Evolutionary conservation across 208 protist genomes (phyloP).

Genomic region (Leishmania tarentolae): DNA sequence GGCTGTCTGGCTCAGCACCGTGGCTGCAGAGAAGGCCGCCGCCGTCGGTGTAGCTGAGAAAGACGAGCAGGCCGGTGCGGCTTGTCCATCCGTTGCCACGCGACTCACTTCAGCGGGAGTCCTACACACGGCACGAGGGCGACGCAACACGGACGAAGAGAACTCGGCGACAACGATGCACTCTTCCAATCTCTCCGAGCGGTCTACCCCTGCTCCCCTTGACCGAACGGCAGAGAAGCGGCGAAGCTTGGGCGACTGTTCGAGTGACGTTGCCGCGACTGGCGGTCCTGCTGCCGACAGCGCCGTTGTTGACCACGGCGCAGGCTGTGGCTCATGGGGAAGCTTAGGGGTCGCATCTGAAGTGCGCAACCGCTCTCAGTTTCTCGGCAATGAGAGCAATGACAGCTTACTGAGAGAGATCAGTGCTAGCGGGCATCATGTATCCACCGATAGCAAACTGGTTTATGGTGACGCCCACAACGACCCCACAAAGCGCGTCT

Average conservation of each 20-base stretch:
- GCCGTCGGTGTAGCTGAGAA: not conserved
- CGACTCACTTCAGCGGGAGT: not conserved
- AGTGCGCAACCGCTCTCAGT: not conserved
- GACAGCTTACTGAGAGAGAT: not conserved
- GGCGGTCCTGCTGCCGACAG: not conserved
- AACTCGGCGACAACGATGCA: not conserved
- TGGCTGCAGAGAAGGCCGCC: constrained; percentile 9
- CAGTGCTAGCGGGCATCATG: not conserved
- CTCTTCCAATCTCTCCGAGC: not conserved
- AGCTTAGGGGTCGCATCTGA: not conserved
- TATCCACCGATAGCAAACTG: not conserved
- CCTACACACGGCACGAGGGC: not conserved
- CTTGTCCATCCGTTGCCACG: not conserved
- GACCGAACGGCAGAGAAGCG: constrained; percentile 2
- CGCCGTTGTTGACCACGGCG: not conserved
- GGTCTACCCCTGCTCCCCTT: not conserved
- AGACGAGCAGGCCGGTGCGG: not conserved
- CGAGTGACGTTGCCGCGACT: not conserved
- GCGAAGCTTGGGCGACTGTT: not conserved
- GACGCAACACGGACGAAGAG: not conserved
- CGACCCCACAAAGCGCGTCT: not conserved
- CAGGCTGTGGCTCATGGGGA: not conserved
- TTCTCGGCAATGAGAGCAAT: not conserved
- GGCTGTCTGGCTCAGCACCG: constrained; percentile 26
- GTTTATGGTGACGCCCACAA: not conserved